Conservation (phyloP, 345 rosid species). For the Trapa bicornis region DNA sequence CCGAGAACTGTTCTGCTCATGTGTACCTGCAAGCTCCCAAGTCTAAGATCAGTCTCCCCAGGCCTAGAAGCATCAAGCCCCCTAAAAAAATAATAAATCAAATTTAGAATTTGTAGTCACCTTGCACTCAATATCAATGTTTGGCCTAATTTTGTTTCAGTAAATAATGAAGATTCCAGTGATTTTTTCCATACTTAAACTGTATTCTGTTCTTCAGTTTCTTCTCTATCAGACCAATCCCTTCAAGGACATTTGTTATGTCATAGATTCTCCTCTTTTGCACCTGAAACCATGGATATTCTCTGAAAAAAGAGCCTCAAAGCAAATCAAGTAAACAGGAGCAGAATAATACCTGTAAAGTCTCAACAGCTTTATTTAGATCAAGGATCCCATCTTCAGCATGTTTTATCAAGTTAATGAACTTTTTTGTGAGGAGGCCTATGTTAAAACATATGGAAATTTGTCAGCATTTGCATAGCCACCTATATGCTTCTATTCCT, state of each 20-base stretch:
- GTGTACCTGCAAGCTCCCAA: slow-evolving; percentile 71
- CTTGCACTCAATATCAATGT: not conserved
- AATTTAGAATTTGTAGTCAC: not conserved
- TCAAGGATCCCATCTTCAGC: slow-evolving; percentile 97
- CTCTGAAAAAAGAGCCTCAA: not conserved
- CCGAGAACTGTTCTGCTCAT: not conserved
- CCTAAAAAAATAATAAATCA: slow-evolving; percentile 31
- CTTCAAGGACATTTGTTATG: slow-evolving; percentile 96
- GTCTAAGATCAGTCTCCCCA: slow-evolving; percentile 61
- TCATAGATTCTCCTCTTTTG: slow-evolving; percentile 98
- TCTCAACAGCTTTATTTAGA: slow-evolving; percentile 89
- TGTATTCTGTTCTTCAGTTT: slow-evolving; percentile 91
- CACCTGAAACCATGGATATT: slow-evolving; percentile 39
- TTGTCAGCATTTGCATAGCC: not conserved
- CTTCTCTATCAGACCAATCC: slow-evolving; percentile 96
- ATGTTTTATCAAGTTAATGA: slow-evolving; percentile 84
- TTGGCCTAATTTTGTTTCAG: too few species aligned
- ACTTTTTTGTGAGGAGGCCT: slow-evolving; percentile 98
- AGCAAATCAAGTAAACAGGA: slow-evolving; percentile 5
- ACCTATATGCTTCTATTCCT: not conserved
- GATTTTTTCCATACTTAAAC: slow-evolving; percentile 58
- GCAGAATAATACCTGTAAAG: slow-evolving; percentile 52
- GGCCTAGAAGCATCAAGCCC: slow-evolving; percentile 86
- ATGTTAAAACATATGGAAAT: not conserved
- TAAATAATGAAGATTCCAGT: not conserved